Conservation (phyloP, 176 grass and related monocot genomes). For the Pontederia crassipes region DNA sequence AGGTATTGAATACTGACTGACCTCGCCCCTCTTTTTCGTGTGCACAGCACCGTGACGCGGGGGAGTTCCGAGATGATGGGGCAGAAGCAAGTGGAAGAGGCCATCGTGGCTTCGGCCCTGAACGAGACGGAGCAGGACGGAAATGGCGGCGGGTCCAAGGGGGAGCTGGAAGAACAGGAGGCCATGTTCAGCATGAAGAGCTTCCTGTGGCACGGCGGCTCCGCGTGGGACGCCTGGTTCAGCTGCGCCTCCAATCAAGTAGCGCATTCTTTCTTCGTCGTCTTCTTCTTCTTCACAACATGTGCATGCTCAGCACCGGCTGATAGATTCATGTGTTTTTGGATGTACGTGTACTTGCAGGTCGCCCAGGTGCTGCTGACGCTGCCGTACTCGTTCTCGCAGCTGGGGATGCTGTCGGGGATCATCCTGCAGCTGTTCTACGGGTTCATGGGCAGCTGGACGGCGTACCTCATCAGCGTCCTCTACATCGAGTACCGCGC, state of each 20-base stretch:
- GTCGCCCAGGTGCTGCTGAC: slow-evolving; percentile 21
- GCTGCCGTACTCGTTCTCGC: slow-evolving; percentile 24
- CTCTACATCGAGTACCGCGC: slow-evolving; percentile 19
- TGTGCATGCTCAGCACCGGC: too few species aligned
- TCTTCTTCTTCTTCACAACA: too few species aligned
- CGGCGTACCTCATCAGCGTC: slow-evolving; percentile 20
- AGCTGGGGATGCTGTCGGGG: slow-evolving; percentile 19
- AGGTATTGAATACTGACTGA: too few species aligned
- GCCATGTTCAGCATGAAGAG: slow-evolving; percentile 33
- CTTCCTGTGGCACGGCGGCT: slow-evolving; percentile 19
- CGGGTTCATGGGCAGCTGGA: slow-evolving; percentile 19
- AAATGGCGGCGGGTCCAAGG: too few species aligned
- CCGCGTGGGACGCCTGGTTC: slow-evolving; percentile 22
- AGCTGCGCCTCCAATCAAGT: slow-evolving; percentile 25
- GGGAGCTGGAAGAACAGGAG: too few species aligned
- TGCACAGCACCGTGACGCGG: too few species aligned
- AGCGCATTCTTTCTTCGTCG: background rate
- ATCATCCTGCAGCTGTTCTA: slow-evolving; percentile 12
- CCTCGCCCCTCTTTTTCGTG: too few species aligned
- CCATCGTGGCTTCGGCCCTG: too few species aligned
- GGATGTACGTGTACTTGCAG: background rate
- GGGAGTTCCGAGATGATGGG: too few species aligned
- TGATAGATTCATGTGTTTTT: too few species aligned
- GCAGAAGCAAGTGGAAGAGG: too few species aligned
- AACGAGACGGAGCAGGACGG: too few species aligned